A percentile compares a stretch with the other conserved stretches of the same genome.
phyloP scores from a whole-genome alignment of 139 green algal species.

The Pseudopediastrum boryanum region DNA sequence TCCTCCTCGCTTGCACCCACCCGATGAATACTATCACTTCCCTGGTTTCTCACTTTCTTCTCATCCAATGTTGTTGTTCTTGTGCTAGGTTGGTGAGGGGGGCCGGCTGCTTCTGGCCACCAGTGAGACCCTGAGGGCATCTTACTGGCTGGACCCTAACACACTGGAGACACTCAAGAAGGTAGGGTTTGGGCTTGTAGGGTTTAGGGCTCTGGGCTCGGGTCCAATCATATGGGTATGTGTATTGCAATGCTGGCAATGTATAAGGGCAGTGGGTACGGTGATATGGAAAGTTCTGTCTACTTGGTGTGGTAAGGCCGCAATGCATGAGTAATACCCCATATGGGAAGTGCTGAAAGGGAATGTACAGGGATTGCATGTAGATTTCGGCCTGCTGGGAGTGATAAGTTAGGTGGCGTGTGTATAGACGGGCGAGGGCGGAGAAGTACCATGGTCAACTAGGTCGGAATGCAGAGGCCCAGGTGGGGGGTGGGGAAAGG shows the following conservation, averaged over 20 bases:
- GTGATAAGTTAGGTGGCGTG: no score
- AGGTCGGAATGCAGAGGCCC: no score
- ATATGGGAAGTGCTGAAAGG: neutral
- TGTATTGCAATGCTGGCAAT: neutral
- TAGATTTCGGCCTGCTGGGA: no score
- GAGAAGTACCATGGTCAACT: no score
- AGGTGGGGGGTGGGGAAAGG: no score
- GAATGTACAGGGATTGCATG: no score
- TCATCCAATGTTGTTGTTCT: no score
- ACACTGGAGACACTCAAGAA: conserved; percentile 60
- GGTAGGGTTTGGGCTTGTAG: no score
- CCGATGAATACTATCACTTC: no score
- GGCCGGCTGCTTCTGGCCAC: conserved; percentile 3
- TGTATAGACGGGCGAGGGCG: no score
- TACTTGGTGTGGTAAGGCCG: neutral
- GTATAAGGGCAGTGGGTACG: neutral
- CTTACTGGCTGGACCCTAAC: conserved; percentile 54
- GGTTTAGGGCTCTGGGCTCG: neutral
- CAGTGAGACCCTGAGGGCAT: conserved; percentile 60
- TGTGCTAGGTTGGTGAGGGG: neutral
- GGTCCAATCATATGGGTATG: neutral
- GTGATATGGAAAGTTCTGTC: neutral
- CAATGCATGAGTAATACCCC: neutral
- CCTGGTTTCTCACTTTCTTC: no score
- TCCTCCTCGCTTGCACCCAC: no score